Evolutionary conservation across 495 filamentous ascomycete species (phyloP).

Genomic region (Penicillium roqueforti): DNA sequence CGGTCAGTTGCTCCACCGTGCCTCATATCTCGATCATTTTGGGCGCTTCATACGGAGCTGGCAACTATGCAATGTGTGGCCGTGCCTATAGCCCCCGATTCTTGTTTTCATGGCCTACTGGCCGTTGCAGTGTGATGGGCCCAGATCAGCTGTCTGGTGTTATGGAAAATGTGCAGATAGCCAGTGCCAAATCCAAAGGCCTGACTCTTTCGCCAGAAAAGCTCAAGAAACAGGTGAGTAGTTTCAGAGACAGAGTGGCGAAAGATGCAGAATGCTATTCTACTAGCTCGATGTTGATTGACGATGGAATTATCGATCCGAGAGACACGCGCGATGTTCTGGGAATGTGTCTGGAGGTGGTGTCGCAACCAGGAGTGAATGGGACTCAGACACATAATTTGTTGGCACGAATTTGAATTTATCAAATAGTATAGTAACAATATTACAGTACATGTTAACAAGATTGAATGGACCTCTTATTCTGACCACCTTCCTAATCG

Average conservation of each 20-base stretch:
- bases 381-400: constrained; percentile 19
- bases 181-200: constrained; percentile 21
- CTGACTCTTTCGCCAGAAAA: constrained; percentile 18
- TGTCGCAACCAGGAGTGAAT: constrained; percentile 14
- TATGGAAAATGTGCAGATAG: constrained; percentile 28
- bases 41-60: constrained; percentile 34
- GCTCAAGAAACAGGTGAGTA: constrained; percentile 16
- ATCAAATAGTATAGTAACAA: too few relatives aligned
- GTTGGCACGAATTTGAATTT: constrained; percentile 22
- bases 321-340: constrained; percentile 32
- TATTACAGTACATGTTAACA: too few relatives aligned
- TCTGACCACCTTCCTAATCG: too few relatives aligned
- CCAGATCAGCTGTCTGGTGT: constrained; percentile 30
- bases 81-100: constrained; percentile 28
- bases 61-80: constrained; percentile 37
- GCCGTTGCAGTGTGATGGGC: constrained; percentile 35
- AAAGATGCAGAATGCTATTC: constrained; percentile 27
- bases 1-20: constrained; percentile 29
- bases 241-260: constrained; percentile 17
- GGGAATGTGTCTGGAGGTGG: constrained; percentile 34
- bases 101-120: constrained; percentile 32
- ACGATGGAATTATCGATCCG: constrained; percentile 36
- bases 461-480: too few relatives aligned
- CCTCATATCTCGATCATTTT: constrained; percentile 33
- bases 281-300: constrained; percentile 29